These are phyloP conservation scores for Aureobasidium vineae DNA, from an alignment of 2,329 filamentous ascomycete genomes.

Conservation along the genomic window DNA sequence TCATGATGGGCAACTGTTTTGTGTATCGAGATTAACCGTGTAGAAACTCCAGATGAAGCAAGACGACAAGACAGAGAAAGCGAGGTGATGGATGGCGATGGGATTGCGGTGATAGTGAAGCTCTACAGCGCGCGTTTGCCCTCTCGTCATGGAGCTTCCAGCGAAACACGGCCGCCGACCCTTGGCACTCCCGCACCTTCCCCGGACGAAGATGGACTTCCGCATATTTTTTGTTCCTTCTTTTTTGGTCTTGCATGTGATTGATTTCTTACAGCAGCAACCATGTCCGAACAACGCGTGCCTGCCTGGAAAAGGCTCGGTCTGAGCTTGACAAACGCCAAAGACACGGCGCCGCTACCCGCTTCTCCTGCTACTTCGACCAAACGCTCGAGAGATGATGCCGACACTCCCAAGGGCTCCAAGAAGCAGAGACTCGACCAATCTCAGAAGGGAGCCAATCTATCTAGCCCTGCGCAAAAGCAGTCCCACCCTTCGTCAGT, in stretches of 20 bases:
- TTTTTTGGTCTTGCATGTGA: slow-evolving; percentile 16
- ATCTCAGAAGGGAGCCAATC: neutral
- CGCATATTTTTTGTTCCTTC: slow-evolving; percentile 11
- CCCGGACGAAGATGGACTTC: neutral
- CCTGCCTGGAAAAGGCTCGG: slow-evolving; percentile 62
- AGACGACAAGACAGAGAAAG: neutral
- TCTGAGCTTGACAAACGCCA: slow-evolving; percentile 58
- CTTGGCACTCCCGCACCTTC: slow-evolving; percentile 24
- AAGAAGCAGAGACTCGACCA: slow-evolving; percentile 25
- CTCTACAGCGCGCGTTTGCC: slow-evolving; percentile 22
- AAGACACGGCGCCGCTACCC: slow-evolving; percentile 34
- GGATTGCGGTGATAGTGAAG: slow-evolving; percentile 22
- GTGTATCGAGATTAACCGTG: neutral
- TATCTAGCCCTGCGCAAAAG: slow-evolving; percentile 15
- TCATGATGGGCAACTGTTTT: slow-evolving; percentile 22
- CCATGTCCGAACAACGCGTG: slow-evolving; percentile 34
- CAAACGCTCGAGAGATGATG: slow-evolving; percentile 7
- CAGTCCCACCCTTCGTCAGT: slow-evolving; percentile 16
- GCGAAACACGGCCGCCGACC: neutral
- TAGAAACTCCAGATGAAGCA: neutral
- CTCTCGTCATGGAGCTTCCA: slow-evolving; percentile 20
- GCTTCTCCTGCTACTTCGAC: slow-evolving; percentile 10
- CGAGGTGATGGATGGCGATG: slow-evolving; percentile 9
- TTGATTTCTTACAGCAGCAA: neutral
- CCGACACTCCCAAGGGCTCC: slow-evolving; percentile 8